Conservation (phyloP, 805 yeast species). For the Danielia oregonensis region DNA sequence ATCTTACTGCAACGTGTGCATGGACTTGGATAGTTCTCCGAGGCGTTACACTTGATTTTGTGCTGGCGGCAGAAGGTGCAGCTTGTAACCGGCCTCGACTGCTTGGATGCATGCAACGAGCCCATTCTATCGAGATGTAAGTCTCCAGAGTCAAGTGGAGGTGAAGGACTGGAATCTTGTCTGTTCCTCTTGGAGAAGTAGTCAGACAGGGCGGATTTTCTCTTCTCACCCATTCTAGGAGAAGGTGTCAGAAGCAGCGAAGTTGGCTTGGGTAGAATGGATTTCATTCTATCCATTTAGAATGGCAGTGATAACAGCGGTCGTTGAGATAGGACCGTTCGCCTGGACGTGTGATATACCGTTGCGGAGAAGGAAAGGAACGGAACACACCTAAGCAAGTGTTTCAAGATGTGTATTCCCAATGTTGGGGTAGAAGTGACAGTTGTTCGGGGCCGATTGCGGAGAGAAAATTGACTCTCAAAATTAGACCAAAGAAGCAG, state of each 20-base stretch:
- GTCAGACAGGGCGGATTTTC: constrained; percentile 14
- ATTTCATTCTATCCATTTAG: constrained; percentile 38
- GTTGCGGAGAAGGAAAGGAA: background rate
- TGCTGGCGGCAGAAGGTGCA: constrained; percentile 95
- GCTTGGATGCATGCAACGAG: constrained; percentile 16
- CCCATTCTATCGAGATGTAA: constrained; percentile 1
- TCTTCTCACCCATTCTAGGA: constrained; percentile 9
- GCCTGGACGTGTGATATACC: background rate
- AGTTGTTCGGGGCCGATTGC: constrained; percentile 1
- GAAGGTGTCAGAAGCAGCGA: constrained; percentile 8
- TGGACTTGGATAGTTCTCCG: constrained; percentile 74
- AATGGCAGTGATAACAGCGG: no score
- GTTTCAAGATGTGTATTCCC: no score
- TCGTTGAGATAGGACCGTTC: no score
- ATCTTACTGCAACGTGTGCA: constrained; percentile 81
- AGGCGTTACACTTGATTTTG: constrained; percentile 89
- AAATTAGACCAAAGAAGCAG: background rate
- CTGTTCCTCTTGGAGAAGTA: constrained; percentile 11
- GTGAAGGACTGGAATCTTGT: constrained; percentile 6
- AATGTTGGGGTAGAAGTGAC: no score
- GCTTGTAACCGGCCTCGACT: constrained; percentile 76
- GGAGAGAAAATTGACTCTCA: background rate
- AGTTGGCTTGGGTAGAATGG: constrained; percentile 40
- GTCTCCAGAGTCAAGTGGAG: background rate
- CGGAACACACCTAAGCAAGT: constrained; percentile 5